phyloP scores from a whole-genome alignment of 2,329 filamentous ascomycete genomes.

The Tothia fuscella region DNA sequence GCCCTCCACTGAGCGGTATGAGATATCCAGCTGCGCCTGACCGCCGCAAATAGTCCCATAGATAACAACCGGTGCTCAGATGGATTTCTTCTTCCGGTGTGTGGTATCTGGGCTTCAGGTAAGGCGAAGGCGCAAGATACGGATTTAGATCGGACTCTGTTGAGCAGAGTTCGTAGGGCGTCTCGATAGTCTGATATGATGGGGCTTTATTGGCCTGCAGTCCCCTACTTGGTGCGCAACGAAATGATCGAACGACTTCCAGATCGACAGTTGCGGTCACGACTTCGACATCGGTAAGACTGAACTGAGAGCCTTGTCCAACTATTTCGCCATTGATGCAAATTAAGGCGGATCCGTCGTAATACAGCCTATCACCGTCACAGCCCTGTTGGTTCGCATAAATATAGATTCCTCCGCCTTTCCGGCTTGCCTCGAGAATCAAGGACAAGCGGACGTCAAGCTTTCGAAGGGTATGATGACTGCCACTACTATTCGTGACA shows the following conservation, averaged over 20 bases:
- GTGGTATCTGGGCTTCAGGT: conserved; percentile 42
- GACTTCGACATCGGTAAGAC: conserved; percentile 41
- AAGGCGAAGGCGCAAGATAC: conserved; percentile 31
- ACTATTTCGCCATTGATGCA: conserved; percentile 50
- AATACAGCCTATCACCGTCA: conserved; percentile 50
- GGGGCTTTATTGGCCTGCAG: conserved; percentile 41
- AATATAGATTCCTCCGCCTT: conserved; percentile 48
- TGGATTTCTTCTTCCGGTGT: conserved; percentile 47
- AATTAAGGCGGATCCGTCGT: conserved; percentile 45
- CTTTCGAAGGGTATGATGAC: conserved; percentile 57
- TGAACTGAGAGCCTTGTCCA: conserved; percentile 56
- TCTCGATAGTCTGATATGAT: conserved; percentile 34
- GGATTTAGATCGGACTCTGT: conserved; percentile 32
- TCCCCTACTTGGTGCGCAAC: conserved; percentile 41
- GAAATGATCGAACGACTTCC: conserved; percentile 55
- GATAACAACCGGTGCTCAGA: conserved; percentile 50
- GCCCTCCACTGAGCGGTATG: conserved; percentile 46
- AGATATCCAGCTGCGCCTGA: conserved; percentile 43
- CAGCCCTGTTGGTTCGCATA: conserved; percentile 49
- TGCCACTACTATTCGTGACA: conserved; percentile 45
- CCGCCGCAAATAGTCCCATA: conserved; percentile 52
- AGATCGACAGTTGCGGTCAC: conserved; percentile 45
- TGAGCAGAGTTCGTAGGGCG: conserved; percentile 33
- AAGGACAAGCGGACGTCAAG: conserved; percentile 51
- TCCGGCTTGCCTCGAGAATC: conserved; percentile 54